phyloP scores from a whole-genome alignment of 305 asterid species.

The Fraxinus nigra region DNA sequence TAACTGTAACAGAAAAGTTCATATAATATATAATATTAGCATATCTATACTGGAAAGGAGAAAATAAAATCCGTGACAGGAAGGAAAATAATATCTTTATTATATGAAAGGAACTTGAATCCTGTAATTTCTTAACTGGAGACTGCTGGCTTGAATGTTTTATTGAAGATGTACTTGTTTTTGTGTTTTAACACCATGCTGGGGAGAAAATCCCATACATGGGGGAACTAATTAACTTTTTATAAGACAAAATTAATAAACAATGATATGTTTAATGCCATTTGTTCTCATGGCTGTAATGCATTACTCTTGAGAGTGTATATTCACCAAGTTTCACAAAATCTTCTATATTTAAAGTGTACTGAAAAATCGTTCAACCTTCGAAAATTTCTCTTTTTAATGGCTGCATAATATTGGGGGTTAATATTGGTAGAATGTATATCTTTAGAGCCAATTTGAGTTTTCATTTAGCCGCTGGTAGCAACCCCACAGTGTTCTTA shows the following conservation, averaged over 20 bases:
- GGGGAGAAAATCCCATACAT: neutral
- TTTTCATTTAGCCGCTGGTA: neutral
- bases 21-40: constrained; percentile 11
- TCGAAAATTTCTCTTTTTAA: neutral
- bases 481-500: neutral
- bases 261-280: neutral
- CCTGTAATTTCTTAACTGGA: neutral
- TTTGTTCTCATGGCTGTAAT: neutral
- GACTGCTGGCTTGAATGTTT: neutral
- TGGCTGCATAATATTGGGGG: neutral
- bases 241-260: neutral
- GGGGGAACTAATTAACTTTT: neutral
- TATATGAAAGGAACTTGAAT: neutral
- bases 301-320: neutral
- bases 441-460: neutral
- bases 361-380: neutral
- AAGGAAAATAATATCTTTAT: neutral
- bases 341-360: neutral
- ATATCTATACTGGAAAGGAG: neutral
- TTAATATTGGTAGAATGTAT: neutral
- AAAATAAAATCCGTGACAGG: neutral
- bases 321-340: neutral
- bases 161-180: neutral
- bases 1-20: constrained; percentile 52
- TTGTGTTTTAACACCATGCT: neutral